Conservation (phyloP, 768 basidiomycete species). For the Coprinellus aureogranulatus region DNA sequence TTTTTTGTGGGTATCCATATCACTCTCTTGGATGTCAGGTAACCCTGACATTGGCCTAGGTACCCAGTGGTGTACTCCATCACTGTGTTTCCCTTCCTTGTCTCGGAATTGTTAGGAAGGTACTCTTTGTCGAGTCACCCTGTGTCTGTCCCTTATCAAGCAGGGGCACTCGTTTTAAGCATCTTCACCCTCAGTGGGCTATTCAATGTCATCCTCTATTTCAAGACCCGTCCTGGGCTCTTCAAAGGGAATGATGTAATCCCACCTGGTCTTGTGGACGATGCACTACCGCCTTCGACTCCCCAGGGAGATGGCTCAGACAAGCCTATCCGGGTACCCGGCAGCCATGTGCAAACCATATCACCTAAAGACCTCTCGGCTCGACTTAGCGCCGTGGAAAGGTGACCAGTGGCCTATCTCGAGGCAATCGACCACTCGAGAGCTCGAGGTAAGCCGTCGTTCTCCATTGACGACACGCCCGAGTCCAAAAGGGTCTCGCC, state of each 20-base stretch:
- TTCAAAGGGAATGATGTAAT: neutral
- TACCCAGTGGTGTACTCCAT: conserved; percentile 12
- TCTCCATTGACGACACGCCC: no score
- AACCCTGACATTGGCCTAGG: neutral
- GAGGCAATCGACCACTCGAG: no score
- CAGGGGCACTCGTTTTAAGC: neutral
- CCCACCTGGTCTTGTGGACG: neutral
- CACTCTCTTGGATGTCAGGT: neutral
- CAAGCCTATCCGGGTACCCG: no score
- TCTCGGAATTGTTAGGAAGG: conserved; percentile 8
- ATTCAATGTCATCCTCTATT: conserved; percentile 11
- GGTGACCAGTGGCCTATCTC: no score
- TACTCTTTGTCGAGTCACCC: neutral
- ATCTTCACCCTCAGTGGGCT: conserved; percentile 6
- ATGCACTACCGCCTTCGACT: no score
- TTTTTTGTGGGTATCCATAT: neutral
- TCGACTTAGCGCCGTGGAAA: no score
- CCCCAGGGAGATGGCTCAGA: no score
- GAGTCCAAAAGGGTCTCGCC: no score
- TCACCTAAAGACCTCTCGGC: no score
- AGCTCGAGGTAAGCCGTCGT: no score
- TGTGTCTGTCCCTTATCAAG: conserved; percentile 6
- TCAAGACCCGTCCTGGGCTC: conserved; percentile 7
- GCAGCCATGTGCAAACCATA: no score
- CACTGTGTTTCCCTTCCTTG: neutral